Evolutionary conservation across 129 eudicot genomes (phyloP).

Genomic region (Oenanthe sinensis): DNA sequence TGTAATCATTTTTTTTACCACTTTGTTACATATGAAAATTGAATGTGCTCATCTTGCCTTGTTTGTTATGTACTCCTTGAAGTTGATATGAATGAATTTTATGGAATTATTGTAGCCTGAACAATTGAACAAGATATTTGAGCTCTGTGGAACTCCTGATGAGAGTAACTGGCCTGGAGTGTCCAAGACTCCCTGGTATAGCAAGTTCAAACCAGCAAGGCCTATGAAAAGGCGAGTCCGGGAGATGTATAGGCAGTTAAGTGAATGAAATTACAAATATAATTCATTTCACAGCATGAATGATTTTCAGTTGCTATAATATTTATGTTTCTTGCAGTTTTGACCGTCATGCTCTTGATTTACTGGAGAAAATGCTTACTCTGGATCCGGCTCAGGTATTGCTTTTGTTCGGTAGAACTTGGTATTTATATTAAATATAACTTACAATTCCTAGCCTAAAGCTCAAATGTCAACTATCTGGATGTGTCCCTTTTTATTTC

Average conservation of each 20-base stretch:
- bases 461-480: not conserved
- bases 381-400: conserved; percentile 94
- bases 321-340: conserved; percentile 37
- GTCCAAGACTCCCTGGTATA: conserved; percentile 83
- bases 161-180: conserved; percentile 95
- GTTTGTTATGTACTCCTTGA: not conserved
- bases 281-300: not conserved
- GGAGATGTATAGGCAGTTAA: conserved; percentile 79
- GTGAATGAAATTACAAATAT: conserved; percentile 18
- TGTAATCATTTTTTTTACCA: not conserved
- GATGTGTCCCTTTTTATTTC: not conserved
- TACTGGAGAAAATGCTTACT: conserved; percentile 85
- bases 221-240: conserved; percentile 71
- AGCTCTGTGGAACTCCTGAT: conserved; percentile 94
- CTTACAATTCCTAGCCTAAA: not conserved
- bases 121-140: conserved; percentile 78
- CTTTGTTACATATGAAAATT: not conserved
- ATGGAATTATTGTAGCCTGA: conserved; percentile 52
- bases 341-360: conserved; percentile 84
- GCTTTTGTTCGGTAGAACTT: conserved; percentile 1
- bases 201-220: conserved; percentile 78
- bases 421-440: not conserved
- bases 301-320: not conserved
- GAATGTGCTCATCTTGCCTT: not conserved
- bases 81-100: not conserved